Evolutionary conservation across 768 basidiomycete genomes (phyloP), one percentile per base, ranked within the genome.

Genomic region (Tricholoma flavovirens): DNA sequence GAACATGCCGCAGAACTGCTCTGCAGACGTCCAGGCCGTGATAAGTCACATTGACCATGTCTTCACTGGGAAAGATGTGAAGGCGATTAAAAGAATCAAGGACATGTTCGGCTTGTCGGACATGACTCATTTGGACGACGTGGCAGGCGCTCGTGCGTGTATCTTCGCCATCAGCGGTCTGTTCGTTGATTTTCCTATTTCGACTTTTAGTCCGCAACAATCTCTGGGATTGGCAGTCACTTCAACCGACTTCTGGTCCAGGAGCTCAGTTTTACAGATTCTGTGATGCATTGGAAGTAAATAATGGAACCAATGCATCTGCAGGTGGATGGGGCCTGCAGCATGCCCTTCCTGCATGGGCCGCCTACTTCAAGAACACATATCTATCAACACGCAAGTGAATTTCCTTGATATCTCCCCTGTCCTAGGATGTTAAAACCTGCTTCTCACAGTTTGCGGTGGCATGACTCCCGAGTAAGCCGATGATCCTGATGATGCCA

Each of bases 1-100:
- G 60, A 71, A 81, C 62, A 88, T 88, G 85, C 83, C 87, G 2
- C 50, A 63, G 59, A 90, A 90, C 67, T 90, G 88, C 69, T 88
- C 86, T 7, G 78, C 84, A 0, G 88, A 90, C 62, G 77, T 88
- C 29, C 71, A 86, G 65, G 78, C 77, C 4, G 86, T 84, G 14
- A 77, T 89, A 53, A 63, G 77, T 5, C 77, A 86, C 60, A 70
- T 89, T 36, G 88, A 89, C 63, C 51, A 75, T 53, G 80, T 82
- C 5, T 82, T 87, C 60, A 67, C 69, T 0, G 71, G 71, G 3
- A 73, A 73, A 1, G 72, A 83, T 57, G 54, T 65, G 5, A 66
- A 68, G 26, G 79, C 80, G 11, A 83, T 87, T 33, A 68, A 82
- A 54, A 62, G 60, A 19, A 67, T 89, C 57, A 84, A 88, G 66